These are phyloP conservation scores for Vigna nakashimae DNA, from an alignment of 306 rosid genomes.

Conservation along the genomic window DNA sequence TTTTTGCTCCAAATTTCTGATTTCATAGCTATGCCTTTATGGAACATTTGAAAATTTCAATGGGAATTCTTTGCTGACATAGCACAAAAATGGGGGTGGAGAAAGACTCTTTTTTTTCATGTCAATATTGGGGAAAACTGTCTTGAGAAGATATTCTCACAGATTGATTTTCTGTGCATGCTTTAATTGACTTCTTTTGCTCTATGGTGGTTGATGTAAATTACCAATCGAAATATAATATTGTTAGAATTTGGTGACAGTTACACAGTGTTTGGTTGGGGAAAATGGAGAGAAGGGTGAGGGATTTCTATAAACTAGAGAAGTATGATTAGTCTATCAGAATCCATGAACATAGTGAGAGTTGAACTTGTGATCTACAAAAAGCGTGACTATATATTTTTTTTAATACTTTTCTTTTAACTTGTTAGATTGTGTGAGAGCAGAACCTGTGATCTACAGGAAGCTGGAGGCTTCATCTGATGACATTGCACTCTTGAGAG, in stretches of 20 bases:
- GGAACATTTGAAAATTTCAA: neutral
- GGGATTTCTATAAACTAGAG: too few relatives aligned
- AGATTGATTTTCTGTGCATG: neutral
- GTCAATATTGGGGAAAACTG: neutral
- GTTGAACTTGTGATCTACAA: slow-evolving; percentile 83
- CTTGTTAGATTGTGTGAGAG: slow-evolving; percentile 83
- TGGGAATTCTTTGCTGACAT: neutral
- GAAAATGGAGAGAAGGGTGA: neutral
- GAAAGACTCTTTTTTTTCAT: too few relatives aligned
- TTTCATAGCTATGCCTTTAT: neutral
- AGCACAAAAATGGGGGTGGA: neutral
- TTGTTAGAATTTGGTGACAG: neutral
- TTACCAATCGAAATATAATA: neutral
- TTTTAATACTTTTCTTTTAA: neutral
- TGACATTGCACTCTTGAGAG: slow-evolving; percentile 73
- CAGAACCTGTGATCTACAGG: slow-evolving; percentile 85
- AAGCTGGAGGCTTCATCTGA: slow-evolving; percentile 69
- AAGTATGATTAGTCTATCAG: neutral
- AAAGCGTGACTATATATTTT: slow-evolving; percentile 40
- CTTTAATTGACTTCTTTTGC: neutral
- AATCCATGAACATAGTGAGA: slow-evolving; percentile 46
- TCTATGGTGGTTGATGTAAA: neutral
- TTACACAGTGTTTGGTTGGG: too few relatives aligned
- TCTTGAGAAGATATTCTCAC: neutral
- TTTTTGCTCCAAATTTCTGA: neutral